Evolutionary conservation across 192 early-diverging fungal species (phyloP), one percentile per base, ranked within the genome.

Genomic region (Anaeromyces robustus): DNA sequence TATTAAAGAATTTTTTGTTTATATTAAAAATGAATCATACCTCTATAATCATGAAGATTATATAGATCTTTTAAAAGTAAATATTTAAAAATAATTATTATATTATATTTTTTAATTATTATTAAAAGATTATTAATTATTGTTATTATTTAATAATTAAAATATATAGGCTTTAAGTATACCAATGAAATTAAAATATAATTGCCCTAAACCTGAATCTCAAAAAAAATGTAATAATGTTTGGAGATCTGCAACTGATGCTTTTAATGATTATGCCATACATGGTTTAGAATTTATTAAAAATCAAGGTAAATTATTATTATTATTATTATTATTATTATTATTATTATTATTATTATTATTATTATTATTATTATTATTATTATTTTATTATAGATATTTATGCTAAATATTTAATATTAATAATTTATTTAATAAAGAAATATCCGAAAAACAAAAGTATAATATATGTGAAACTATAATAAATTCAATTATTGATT

Each of bases 121-220:
- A 11, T 77, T n/a, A n/a, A n/a, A n/a, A n/a, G n/a, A n/a, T n/a
- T n/a, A n/a, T n/a, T n/a, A n/a, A 81, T 78, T 81, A 31, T 83
- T 82, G 1, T 80, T 82, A 77, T 83, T 84, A 22, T 81, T 83
- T 29, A 86, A 87, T 85, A 83, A 87, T 78, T 68, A 77, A 0
- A 82, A 81, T 19, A 4, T 86, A 2, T 85, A 89, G 83, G 86
- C 87, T 9, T 85, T 94, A 82, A 91, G 92, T 17, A 82, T 93
- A 22, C 90, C 93, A 0, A 93, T 96, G 93, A 85, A 87, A 68
- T 84, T 91, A 14, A 92, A 93, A 81, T 92, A 94, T 82, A 88
- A 92, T 22, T 94, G 95, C 77, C 94, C 95, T 18, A 82, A 86
- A n/a, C 88, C 92, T 14, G 91, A 86, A 29, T 89, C 86, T 43